Base-by-base conservation (phyloP, 2,329 filamentous ascomycete genomes). In the Pseudopyricularia cyperi region DNA sequence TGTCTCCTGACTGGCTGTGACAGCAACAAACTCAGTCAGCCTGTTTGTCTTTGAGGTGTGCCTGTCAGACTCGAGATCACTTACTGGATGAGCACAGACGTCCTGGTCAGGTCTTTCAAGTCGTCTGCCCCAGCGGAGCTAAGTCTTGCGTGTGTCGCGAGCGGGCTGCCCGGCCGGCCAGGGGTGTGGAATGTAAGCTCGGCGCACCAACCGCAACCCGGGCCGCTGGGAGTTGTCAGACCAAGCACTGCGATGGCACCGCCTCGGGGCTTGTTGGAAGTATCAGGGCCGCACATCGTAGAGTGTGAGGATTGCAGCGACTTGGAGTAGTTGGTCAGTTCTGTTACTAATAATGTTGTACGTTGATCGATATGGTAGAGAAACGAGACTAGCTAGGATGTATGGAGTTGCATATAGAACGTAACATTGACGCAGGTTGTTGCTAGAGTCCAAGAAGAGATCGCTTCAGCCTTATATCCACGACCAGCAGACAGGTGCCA, bases 1-100 rank as follows among this genome's bases (percentile, higher is more conserved):
- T 8, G 7, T 51, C 49, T 5, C 49, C 49, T 14, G 24, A 51
- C n/a, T 44, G 3, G 24, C 49, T 51, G 37, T 48, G 5, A 4
- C 5, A 17, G 11, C 14, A 22, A 7, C 5, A 26, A 19, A 8
- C 2, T 8, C n/a, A n/a, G n/a, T n/a, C n/a, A n/a, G n/a, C n/a
- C n/a, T n/a, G n/a, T n/a, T n/a, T n/a, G n/a, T n/a, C n/a, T n/a
- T n/a, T n/a, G n/a, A n/a, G n/a, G n/a, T n/a, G 1, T n/a, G 5
- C 28, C 15, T 37, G 48, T 50, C 12, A 50, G 24, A 1, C 37
- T 14, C 32, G 1, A 34, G n/a, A 8, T 22, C 12, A 33, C 49
- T 51, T 17, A 51, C 49, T 51, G 49, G 6, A 51, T 51, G 11
- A 51, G 49, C 12, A 51, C 49, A 19, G 42, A 26, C 15, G 35